Base-by-base conservation (phyloP, 75 land plant genomes). In the Picea glauca region DNA sequence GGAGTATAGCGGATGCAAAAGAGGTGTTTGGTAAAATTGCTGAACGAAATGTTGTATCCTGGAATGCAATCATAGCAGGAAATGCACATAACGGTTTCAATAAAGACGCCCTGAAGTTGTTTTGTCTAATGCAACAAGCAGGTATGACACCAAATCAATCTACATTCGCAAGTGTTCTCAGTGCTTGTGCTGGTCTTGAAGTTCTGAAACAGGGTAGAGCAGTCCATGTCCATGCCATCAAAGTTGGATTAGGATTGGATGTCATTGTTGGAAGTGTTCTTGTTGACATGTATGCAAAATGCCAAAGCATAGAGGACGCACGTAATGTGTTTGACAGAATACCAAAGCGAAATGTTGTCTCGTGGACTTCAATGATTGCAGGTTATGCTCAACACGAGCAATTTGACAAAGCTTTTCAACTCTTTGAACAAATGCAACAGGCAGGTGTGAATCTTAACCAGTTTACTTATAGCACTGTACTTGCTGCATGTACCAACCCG, bases 231-330 rank as follows among this genome's bases (percentile, higher is more conserved):
- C 76, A 86, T 11, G 56, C 56, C 11, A 50, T 50, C 56, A 89
- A 89, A 58, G 62, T 68, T 30, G 85, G 84, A 1, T 56, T 85
- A 60, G 78, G 80, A 58, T 81, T 70, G 2, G 82, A 88, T 77
- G 78, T 83, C 30, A 86, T 82, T 83, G 87, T 88, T 40, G 90
- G 86, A 30, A 92, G 87, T 61, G 86, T 86, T 26, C 76, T 92
- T 81, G 80, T 92, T 80, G 90, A 92, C 82, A 88, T 92, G 32
- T 92, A 92, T 76, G 89, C 87, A 1, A 90, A 90, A 74, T 90
- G 88, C 67, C 60, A 74, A 46, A 78, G 80, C 58, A 58, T 93
- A 13, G 74, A 73, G 50, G 89, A 91, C 63, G 91, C 93, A 1
- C 58, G 54, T 17, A 3, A 7, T 46, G 80, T 89, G 56, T 89